Base-by-base conservation (phyloP, 495 filamentous ascomycete genomes). In the Penicillium diatomitis region DNA sequence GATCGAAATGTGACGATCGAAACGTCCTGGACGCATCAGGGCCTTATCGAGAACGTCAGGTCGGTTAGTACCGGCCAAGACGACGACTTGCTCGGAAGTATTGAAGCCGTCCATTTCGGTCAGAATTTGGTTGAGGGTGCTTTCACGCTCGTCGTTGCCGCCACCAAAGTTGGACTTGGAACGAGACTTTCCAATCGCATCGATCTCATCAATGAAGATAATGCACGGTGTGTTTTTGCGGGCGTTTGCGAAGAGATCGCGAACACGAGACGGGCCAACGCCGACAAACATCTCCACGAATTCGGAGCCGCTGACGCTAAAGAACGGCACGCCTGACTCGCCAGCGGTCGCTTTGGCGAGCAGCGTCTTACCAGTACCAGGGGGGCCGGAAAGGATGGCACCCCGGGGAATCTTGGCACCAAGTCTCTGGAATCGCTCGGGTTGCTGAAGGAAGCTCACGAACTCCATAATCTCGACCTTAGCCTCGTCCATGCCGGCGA, bases 81-180 rank as follows among this genome's bases (percentile, higher is more conserved):
- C 92, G 48, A 97, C 91, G 32, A 98, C 86, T 71, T 97, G 94
- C 57, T 98, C 92, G 2, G 86, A 80, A 6, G 92, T 97, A 62
- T 96, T 97, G 80, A 97, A 97, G 45, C 92, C 92, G 64, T 98
- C 92, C 92, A 98, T 98, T 64, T 98, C 94, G 0, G 92, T 98
- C 43, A 98, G 76, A 49, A 98, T 96, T 69, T 98, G 92, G 65
- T 98, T 98, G 37, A 98, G 81, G 2, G 92, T 98, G 41, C 85
- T 86, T 66, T 98, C 92, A 58, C 92, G 82, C 73, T 98, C 92
- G 61, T 97, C 94, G 58, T 96, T 97, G 46, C 92, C 92, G 52
- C 92, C 92, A 48, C 85, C 80, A 45, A 83, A 82, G 53, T 76
- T 82, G 40, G 80, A 78, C 54, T 89, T 88, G 2, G 84, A 73